Conservation (phyloP, 2,329 filamentous ascomycete genomes). For the Aspergillus fructus region DNA sequence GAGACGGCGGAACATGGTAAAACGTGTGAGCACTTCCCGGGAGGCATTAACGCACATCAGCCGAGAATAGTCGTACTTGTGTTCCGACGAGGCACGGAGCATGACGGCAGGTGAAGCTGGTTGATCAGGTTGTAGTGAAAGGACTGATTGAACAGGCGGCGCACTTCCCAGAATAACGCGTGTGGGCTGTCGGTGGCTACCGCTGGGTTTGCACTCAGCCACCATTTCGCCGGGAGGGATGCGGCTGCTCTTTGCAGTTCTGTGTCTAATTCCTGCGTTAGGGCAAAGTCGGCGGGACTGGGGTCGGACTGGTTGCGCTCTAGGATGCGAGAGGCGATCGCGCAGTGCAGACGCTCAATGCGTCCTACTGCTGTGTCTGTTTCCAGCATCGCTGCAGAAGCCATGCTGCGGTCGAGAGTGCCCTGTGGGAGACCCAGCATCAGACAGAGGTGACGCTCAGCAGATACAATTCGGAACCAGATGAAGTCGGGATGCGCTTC, state of each 20-base stretch:
- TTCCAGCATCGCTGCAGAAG: neutral
- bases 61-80: neutral
- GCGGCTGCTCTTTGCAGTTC: neutral
- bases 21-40: neutral
- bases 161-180: neutral
- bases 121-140: neutral
- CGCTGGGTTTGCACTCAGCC: neutral
- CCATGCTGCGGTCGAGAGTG: neutral
- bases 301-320: neutral
- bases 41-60: neutral
- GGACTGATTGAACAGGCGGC: neutral
- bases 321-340: neutral
- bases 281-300: neutral
- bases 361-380: neutral
- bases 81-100: neutral
- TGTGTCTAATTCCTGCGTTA: neutral
- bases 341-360: neutral
- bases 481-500: neutral
- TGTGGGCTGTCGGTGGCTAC: neutral
- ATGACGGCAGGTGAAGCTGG: slow-evolving; percentile 2
- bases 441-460: slow-evolving; percentile 1
- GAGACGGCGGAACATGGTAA: neutral
- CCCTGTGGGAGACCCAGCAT: slow-evolving; percentile 3
- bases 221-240: neutral
- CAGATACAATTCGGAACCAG: neutral